Evolutionary conservation across 1,284 basidiomycete species (phyloP).

Genomic region (Pseudozyma sp.): DNA sequence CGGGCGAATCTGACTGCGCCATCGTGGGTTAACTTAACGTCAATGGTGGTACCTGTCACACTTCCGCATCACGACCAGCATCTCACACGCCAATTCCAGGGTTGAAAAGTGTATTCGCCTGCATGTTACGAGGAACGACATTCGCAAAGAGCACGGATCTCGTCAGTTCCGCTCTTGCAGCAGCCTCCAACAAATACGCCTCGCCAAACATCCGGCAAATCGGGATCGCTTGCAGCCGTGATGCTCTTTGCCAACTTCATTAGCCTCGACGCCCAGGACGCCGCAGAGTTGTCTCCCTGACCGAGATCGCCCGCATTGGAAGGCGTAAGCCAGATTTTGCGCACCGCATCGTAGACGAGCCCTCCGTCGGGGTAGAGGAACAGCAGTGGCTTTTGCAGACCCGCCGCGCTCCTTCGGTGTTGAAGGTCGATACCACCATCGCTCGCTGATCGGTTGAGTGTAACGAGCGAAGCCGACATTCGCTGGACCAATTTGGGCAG

Average conservation of each 20-base stretch:
- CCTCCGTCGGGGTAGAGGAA: slow-evolving; percentile 64
- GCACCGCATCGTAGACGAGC: slow-evolving; percentile 57
- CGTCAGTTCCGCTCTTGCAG: slow-evolving; percentile 57
- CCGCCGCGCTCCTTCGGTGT: slow-evolving; percentile 6
- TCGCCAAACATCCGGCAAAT: slow-evolving; percentile 35
- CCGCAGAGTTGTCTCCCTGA: slow-evolving; percentile 26
- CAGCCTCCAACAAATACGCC: slow-evolving; percentile 58
- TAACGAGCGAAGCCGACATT: slow-evolving; percentile 38
- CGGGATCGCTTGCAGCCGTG: slow-evolving; percentile 2
- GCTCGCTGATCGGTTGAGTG: slow-evolving; percentile 22
- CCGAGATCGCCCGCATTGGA: slow-evolving; percentile 14
- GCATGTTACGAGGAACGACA: slow-evolving; percentile 1
- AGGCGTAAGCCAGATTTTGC: slow-evolving; percentile 48
- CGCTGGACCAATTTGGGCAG: slow-evolving; percentile 40
- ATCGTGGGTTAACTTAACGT: neutral
- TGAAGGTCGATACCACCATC: slow-evolving; percentile 29
- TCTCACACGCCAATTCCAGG: too few relatives aligned
- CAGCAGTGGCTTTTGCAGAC: slow-evolving; percentile 46
- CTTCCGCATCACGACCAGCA: too few relatives aligned
- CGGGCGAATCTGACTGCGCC: too few relatives aligned
- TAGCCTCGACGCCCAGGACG: slow-evolving; percentile 45
- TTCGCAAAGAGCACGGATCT: slow-evolving; percentile 48
- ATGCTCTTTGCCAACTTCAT: slow-evolving; percentile 43
- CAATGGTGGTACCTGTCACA: neutral
- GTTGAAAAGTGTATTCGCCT: too few relatives aligned